These are phyloP conservation scores for Fusarium fujikuroi DNA, from an alignment of 2,329 filamentous ascomycete genomes.

Conservation along the genomic window DNA sequence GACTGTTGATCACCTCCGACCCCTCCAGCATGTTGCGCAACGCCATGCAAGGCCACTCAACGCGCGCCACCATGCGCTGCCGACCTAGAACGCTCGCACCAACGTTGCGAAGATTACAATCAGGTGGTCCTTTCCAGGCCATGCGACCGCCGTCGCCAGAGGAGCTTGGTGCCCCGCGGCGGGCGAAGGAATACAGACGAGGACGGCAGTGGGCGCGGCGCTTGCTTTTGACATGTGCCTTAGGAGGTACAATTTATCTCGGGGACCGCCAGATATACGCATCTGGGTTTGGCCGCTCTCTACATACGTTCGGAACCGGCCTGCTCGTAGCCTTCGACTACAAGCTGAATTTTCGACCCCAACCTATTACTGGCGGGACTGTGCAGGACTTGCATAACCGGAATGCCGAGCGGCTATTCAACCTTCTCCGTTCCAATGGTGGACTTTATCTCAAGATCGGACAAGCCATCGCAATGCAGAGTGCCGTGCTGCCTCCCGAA, in stretches of 20 bases:
- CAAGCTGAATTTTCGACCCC: slow-evolving; percentile 91
- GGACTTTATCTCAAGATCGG: slow-evolving; percentile 97
- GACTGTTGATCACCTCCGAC: slow-evolving; percentile 15
- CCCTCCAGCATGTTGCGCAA: slow-evolving; percentile 45
- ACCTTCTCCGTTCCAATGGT: slow-evolving; percentile 85
- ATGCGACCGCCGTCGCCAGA: slow-evolving; percentile 81
- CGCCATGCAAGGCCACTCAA: slow-evolving; percentile 42
- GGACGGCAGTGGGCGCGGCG: slow-evolving; percentile 82
- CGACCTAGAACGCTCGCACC: slow-evolving; percentile 61
- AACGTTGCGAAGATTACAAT: slow-evolving; percentile 45
- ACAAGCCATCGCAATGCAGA: slow-evolving; percentile 98
- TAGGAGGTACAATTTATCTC: slow-evolving; percentile 71
- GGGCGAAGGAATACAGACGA: slow-evolving; percentile 76
- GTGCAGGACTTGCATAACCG: slow-evolving; percentile 83
- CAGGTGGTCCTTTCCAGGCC: slow-evolving; percentile 64
- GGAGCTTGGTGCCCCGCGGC: slow-evolving; percentile 77
- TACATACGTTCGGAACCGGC: slow-evolving; percentile 83
- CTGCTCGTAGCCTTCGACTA: slow-evolving; percentile 89
- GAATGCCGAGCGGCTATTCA: slow-evolving; percentile 84
- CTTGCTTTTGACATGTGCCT: slow-evolving; percentile 69
- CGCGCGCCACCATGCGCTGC: slow-evolving; percentile 42
- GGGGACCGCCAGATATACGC: slow-evolving; percentile 82
- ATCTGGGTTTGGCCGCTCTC: slow-evolving; percentile 79
- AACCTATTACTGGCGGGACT: slow-evolving; percentile 78
- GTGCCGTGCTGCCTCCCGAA: slow-evolving; percentile 89